Base-by-base conservation (phyloP, 2,329 filamentous ascomycete genomes). In the Diplocarpon rosae region DNA sequence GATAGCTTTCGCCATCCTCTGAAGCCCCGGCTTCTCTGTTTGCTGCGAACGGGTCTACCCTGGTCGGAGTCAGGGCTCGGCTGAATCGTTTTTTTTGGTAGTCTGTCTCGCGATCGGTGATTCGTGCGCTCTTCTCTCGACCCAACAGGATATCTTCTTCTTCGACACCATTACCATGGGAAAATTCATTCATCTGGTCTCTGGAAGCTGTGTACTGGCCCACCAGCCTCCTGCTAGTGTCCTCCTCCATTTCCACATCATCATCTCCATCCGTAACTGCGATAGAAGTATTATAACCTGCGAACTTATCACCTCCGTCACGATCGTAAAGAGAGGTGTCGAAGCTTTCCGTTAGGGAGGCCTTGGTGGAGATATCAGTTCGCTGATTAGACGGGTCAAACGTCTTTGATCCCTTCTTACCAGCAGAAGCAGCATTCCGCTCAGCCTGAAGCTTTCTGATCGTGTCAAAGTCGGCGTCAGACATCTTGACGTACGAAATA, bases 51-150 rank as follows among this genome's bases (percentile, higher is more conserved):
- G 87, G 82, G 62, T 95, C 88, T 50, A 81, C 85, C 59, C 87
- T 80, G 8, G 85, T 88, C 4, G 89, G 88, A 16, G 87, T 92
- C 51, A 96, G 72, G 42, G 78, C 80, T 50, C 92, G 87, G 62
- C 95, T 82, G 64, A 94, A 93, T 48, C 89, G 80, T 54, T 89
- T 85, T 68, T 94, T 95, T 67, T 98, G 93, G 63, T 98, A 98
- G 61, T 96, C 90, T 52, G 88, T 93, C 70, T 96, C 90, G 59
- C 92, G 83, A 62, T 93, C 90, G 49, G 82, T 73, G 60, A 98
- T 96, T 57, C 90, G 82, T 46, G 84, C 88, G 63, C 87, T 85
- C 67, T 90, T 85, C 70, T 96, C 92, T 55, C 77, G 78, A 36
- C 83, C 85, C 40, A 88, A 74, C 51, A 98, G 71, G 6, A 90